These are phyloP conservation scores for Penicillium verrucosum DNA, from an alignment of 2,329 filamentous ascomycete species.

Conservation along the genomic window DNA sequence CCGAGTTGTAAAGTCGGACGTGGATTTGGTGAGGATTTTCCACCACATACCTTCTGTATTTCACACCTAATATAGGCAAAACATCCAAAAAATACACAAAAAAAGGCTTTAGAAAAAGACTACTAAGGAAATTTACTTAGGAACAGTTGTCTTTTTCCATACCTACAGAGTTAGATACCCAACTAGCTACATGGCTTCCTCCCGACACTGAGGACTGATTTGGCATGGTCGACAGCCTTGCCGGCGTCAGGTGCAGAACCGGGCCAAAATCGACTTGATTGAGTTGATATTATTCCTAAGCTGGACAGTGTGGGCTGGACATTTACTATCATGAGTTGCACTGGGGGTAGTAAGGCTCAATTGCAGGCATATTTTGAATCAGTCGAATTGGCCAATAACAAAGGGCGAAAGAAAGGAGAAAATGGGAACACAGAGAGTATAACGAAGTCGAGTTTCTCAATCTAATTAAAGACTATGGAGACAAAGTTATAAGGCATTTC, in stretches of 20 bases:
- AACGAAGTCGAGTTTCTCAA: neutral
- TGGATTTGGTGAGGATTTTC: too few relatives aligned
- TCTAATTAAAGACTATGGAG: too few relatives aligned
- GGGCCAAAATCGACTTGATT: neutral
- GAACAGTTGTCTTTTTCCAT: too few relatives aligned
- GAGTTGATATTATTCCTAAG: neutral
- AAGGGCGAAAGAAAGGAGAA: neutral
- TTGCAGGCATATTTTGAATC: neutral
- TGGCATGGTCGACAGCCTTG: neutral
- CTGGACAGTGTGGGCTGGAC: neutral
- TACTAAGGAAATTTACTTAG: neutral
- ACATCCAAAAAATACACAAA: too few relatives aligned
- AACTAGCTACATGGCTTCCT: too few relatives aligned
- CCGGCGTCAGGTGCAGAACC: neutral
- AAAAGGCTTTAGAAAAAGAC: neutral
- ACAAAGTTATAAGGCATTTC: too few relatives aligned
- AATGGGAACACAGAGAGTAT: neutral
- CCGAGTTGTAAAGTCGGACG: neutral
- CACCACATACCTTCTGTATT: neutral
- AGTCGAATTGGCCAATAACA: neutral
- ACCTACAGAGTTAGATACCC: too few relatives aligned
- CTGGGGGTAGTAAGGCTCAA: neutral
- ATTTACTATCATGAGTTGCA: neutral
- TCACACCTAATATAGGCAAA: neutral
- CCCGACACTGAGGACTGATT: too few relatives aligned